Evolutionary conservation across 1,284 basidiomycete genomes (phyloP), one percentile per base, ranked within the genome.

Genomic region (Ustilago crameri): DNA sequence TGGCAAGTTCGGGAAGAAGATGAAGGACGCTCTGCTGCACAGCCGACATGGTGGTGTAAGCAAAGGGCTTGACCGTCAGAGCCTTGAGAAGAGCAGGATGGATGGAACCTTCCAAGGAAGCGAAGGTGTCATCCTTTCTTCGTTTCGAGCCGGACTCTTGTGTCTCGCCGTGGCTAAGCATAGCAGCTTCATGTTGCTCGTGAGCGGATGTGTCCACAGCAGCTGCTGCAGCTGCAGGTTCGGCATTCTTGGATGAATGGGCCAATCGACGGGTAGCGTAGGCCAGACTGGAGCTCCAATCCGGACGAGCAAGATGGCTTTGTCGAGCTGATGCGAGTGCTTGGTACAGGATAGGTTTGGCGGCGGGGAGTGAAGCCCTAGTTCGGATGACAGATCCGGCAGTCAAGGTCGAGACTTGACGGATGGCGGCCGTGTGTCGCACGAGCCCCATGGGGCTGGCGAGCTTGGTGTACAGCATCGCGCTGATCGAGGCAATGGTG

Each of bases 21-120:
- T 80, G 75, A 2, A 95, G 86, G 7, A 98, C 93, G 50, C 89
- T 87, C 20, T 89, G 87, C 84, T 98, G 95, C 0, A 98, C 94
- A 12, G 89, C 84, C 2, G 91, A 91, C 93, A 97, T 94, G 51
- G 87, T 85, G 14, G 84, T 86, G 67, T 93, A 88, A 22, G 87
- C 86, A 87, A 94, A 91, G 0, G 93, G 93, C 35, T 85, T 85
- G 46, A 84, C 62, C 37, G 77, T 80, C 42, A 84, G 63, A 9
- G 84, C 82, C 43, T 79, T 75, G 46, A 72, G 78, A 15, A 81
- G 68, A 18, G 53, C 27, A 8, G 71, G 51, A 17, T 51, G 4
- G 38, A 79, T 59, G 24, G 72, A 63, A 37, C 62, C 62, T 38
- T 77, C 63, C 32, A 79, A 53, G 2, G 77, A 77, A n/a, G 69